Evolutionary conservation across 345 rosid genomes (phyloP).

Genomic region (Eucalyptus grandis): DNA sequence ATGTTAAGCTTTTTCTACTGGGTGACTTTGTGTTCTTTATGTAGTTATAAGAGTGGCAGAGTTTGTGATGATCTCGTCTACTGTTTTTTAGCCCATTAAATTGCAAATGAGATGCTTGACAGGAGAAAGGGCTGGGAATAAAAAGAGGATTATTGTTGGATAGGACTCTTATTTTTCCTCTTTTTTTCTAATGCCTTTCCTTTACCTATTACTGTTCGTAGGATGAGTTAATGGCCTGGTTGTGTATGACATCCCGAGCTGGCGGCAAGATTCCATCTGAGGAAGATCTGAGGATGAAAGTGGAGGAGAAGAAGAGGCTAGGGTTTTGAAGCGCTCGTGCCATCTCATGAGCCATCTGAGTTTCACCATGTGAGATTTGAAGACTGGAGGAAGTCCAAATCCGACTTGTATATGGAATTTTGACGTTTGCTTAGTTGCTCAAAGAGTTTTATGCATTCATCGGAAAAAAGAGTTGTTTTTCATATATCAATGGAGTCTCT

Average conservation of each 20-base stretch:
- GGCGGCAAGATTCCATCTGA: constrained; percentile 31
- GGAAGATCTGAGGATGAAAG: constrained; percentile 45
- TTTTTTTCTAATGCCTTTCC: background rate
- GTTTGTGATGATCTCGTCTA: background rate
- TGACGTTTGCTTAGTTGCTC: background rate
- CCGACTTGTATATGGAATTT: background rate
- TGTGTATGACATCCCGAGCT: constrained; percentile 13
- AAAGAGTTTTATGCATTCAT: background rate
- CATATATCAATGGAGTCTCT: background rate
- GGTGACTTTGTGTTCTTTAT: background rate
- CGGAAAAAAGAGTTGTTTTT: background rate
- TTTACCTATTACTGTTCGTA: constrained; percentile 1
- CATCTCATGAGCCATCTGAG: background rate
- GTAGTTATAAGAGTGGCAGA: background rate
- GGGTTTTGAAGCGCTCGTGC: constrained; percentile 9
- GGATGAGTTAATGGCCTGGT: constrained; percentile 92
- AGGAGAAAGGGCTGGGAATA: background rate
- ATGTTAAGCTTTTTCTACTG: background rate
- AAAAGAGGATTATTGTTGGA: too few relatives aligned
- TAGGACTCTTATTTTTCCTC: too few relatives aligned
- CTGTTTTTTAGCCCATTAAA: background rate
- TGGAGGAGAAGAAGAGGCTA: constrained; percentile 45
- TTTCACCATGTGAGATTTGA: background rate
- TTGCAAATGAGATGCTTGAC: background rate
- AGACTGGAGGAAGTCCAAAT: background rate